phyloP scores from a whole-genome alignment of 2,329 filamentous ascomycete genomes.

The Fusarium sacchari region DNA sequence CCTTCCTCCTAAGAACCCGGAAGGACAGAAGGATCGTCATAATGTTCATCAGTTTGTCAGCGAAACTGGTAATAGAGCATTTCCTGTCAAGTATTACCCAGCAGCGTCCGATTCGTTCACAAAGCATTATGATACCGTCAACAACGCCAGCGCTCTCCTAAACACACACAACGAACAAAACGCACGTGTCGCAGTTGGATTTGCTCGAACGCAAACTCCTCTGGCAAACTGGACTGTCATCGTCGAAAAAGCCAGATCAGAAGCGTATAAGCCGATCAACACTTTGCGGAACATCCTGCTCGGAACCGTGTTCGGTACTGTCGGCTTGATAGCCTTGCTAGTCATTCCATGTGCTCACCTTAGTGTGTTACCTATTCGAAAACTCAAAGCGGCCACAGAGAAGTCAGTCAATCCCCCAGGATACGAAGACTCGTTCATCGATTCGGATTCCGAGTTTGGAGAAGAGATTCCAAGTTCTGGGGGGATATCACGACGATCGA shows the following conservation, averaged over 20 bases:
- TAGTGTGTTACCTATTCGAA: constrained; percentile 81
- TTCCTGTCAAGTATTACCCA: constrained; percentile 70
- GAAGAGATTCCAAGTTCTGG: constrained; percentile 54
- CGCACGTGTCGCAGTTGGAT: constrained; percentile 79
- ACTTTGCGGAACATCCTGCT: constrained; percentile 83
- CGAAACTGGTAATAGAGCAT: constrained; percentile 60
- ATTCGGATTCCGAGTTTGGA: constrained; percentile 56
- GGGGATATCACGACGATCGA: constrained; percentile 56
- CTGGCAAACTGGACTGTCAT: constrained; percentile 86
- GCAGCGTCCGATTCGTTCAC: constrained; percentile 71
- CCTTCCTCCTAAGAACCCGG: constrained; percentile 62
- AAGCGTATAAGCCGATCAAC: constrained; percentile 80
- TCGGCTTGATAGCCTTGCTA: constrained; percentile 76
- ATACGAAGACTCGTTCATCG: constrained; percentile 60
- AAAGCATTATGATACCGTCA: constrained; percentile 58
- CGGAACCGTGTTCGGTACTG: constrained; percentile 85
- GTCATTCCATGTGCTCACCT: constrained; percentile 84
- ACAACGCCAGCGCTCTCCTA: constrained; percentile 76
- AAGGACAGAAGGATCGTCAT: constrained; percentile 60
- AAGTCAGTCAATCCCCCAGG: constrained; percentile 76
- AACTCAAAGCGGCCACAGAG: constrained; percentile 78
- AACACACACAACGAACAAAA: constrained; percentile 79
- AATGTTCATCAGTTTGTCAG: constrained; percentile 44
- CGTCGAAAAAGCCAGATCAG: constrained; percentile 77
- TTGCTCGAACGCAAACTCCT: constrained; percentile 72